Evolutionary conservation across 2,329 filamentous ascomycete genomes (phyloP).

Genomic region (Phoma sp.): DNA sequence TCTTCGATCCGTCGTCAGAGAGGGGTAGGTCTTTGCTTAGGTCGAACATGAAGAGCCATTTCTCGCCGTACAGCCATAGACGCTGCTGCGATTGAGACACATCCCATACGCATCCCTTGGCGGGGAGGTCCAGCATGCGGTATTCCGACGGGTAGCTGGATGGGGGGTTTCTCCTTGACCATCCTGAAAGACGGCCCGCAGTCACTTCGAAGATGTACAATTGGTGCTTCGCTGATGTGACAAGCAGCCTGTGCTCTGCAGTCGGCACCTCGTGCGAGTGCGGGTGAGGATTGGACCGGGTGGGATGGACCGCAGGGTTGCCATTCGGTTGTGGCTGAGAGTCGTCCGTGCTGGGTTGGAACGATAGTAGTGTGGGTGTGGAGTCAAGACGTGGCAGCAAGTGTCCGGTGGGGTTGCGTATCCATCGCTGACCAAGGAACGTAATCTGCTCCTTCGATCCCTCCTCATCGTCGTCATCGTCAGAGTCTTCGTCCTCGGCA

Average conservation of each 20-base stretch:
- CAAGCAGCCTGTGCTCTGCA: slow-evolving; percentile 61
- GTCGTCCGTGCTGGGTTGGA: slow-evolving; percentile 48
- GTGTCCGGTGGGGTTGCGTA: slow-evolving; percentile 70
- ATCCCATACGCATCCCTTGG: slow-evolving; percentile 87
- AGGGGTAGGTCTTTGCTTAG: slow-evolving; percentile 69
- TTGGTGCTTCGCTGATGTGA: slow-evolving; percentile 69
- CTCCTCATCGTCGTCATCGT: slow-evolving; percentile 58
- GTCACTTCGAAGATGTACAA: slow-evolving; percentile 80
- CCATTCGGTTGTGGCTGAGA: slow-evolving; percentile 48
- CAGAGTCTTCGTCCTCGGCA: slow-evolving; percentile 42
- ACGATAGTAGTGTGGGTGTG: slow-evolving; percentile 54
- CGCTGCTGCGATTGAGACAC: slow-evolving; percentile 60
- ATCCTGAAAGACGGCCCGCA: slow-evolving; percentile 78
- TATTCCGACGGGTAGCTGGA: slow-evolving; percentile 76
- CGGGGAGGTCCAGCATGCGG: slow-evolving; percentile 75
- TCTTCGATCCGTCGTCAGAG: slow-evolving; percentile 32
- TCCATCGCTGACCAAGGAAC: slow-evolving; percentile 72
- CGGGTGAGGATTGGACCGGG: slow-evolving; percentile 58
- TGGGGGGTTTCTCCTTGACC: slow-evolving; percentile 85
- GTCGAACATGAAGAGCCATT: slow-evolving; percentile 93
- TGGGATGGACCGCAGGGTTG: slow-evolving; percentile 58
- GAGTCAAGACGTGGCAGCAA: slow-evolving; percentile 55
- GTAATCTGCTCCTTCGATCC: slow-evolving; percentile 54
- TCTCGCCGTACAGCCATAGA: slow-evolving; percentile 85
- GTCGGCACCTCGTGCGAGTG: slow-evolving; percentile 64